Conservation (phyloP, 805 yeast genomes). For the Candida silvatica region DNA sequence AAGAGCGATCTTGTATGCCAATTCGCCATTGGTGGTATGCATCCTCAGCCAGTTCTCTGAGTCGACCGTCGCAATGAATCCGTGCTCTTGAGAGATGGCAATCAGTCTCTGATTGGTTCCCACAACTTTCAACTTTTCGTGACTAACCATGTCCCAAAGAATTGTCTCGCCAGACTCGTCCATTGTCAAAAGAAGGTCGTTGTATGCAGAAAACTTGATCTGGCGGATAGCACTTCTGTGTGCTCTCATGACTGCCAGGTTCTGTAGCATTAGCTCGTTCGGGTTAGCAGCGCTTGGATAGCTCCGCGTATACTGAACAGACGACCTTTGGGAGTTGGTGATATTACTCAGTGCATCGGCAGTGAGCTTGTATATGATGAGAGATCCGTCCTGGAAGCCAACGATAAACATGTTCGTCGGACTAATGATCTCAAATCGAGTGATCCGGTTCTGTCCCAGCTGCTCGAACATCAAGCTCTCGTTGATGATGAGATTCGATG, state of each 20-base stretch:
- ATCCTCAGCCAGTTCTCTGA: slow-evolving; percentile 21
- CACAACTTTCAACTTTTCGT: slow-evolving; percentile 36
- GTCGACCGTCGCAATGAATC: slow-evolving; percentile 36
- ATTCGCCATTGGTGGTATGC: slow-evolving; percentile 47
- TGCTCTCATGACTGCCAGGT: slow-evolving; percentile 37
- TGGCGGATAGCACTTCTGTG: slow-evolving; percentile 39
- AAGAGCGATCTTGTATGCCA: slow-evolving; percentile 21
- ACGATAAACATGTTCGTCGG: slow-evolving; percentile 35
- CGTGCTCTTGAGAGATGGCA: slow-evolving; percentile 47
- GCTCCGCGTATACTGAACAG: slow-evolving; percentile 3
- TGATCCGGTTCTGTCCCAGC: slow-evolving; percentile 31
- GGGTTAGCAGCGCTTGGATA: neutral
- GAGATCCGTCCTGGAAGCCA: slow-evolving; percentile 49
- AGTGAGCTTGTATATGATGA: slow-evolving; percentile 31
- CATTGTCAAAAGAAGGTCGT: slow-evolving; percentile 44
- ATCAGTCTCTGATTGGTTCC: slow-evolving; percentile 18
- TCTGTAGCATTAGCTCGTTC: slow-evolving; percentile 6
- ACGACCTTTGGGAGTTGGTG: slow-evolving; percentile 29
- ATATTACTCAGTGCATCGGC: slow-evolving; percentile 21
- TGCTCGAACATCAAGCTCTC: slow-evolving; percentile 30
- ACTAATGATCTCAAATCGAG: slow-evolving; percentile 28
- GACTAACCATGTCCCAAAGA: slow-evolving; percentile 57
- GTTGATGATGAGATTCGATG: slow-evolving; percentile 26
- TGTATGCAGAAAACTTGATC: slow-evolving; percentile 42
- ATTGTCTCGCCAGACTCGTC: slow-evolving; percentile 47